Evolutionary conservation across 441 rosid species (phyloP).

Genomic region (Aquilaria agallochum): DNA sequence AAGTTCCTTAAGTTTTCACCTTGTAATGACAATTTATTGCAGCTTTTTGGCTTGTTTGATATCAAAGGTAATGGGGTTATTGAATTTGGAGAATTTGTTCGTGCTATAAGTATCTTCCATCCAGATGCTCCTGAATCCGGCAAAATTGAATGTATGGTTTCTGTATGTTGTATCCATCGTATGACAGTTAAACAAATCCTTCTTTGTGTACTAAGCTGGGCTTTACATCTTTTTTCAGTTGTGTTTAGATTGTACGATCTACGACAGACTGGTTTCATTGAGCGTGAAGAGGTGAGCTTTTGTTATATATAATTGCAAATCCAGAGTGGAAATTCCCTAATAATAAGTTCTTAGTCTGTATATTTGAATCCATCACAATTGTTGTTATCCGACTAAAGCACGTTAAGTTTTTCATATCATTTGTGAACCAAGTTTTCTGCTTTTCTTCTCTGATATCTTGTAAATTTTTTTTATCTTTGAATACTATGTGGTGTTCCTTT

Average conservation of each 20-base stretch:
- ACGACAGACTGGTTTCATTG: conserved; percentile 44
- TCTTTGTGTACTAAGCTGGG: neutral
- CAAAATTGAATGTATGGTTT: conserved; percentile 43
- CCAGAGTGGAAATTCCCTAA: no score
- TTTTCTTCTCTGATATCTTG: no score
- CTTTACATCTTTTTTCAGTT: conserved; percentile 26
- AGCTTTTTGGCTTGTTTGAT: conserved; percentile 62
- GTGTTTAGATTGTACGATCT: conserved; percentile 35
- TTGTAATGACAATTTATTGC: conserved; percentile 9
- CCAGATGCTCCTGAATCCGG: conserved; percentile 53
- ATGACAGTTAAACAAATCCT: no score
- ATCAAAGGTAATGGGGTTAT: conserved; percentile 53
- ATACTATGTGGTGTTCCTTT: no score
- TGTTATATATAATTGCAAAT: no score
- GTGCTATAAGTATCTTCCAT: conserved; percentile 65
- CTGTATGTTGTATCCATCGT: neutral
- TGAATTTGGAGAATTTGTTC: conserved; percentile 71
- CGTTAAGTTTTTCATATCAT: no score
- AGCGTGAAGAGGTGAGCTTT: conserved; percentile 32
- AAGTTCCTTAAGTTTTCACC: neutral
- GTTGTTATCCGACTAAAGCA: no score
- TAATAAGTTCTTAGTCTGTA: no score
- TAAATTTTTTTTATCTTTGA: no score
- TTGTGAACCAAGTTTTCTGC: no score
- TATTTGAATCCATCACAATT: no score